Evolutionary conservation across 257 asterid species (phyloP), one percentile per base, ranked within the genome.

Genomic region (Mentha longifolia): DNA sequence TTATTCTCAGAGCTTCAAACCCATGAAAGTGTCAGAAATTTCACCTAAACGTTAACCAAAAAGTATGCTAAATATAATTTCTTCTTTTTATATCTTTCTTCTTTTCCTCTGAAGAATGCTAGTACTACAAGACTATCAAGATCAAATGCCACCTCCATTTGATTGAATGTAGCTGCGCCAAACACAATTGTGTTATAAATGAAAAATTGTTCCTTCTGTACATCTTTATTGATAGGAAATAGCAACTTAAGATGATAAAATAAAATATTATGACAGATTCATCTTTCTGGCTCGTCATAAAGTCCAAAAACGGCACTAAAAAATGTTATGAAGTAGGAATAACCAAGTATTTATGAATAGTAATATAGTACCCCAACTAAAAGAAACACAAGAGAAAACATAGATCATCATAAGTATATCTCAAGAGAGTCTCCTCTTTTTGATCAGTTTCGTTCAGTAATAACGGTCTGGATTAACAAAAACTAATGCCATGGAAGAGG

Each of bases 401-500:
- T 28, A 1, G 16, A 61, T 42, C 39, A 28, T 28, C 41, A n/a
- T n/a, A 65, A n/a, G 11, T 14, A 16, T 9, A 67, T 15, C 52
- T 68, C 22, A 52, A 37, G 41, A 19, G 17, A 20, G 22, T 2
- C 45, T n/a, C 47, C 30, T n/a, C 30, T 61, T 35, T 12, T 9
- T 7, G 8, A 15, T 62, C 30, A 9, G 59, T 15, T 65, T 47
- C 31, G 16, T 46, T 15, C 55, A 12, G 12, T 20, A 15, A 35
- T 9, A n/a, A 8, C n/a, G 22, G 10, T n/a, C 16, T 20, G 17
- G 49, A 16, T 35, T 20, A 33, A 30, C 9, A 28, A 30, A 5
- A 14, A 25, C 35, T 8, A 49, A 63, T 68, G 68, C 43, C 33
- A 56, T 67, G 46, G 87, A 82, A 76, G 82, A 79, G 8, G 85